Evolutionary conservation across 345 rosid genomes (phyloP).

Genomic region (Populus alba): DNA sequence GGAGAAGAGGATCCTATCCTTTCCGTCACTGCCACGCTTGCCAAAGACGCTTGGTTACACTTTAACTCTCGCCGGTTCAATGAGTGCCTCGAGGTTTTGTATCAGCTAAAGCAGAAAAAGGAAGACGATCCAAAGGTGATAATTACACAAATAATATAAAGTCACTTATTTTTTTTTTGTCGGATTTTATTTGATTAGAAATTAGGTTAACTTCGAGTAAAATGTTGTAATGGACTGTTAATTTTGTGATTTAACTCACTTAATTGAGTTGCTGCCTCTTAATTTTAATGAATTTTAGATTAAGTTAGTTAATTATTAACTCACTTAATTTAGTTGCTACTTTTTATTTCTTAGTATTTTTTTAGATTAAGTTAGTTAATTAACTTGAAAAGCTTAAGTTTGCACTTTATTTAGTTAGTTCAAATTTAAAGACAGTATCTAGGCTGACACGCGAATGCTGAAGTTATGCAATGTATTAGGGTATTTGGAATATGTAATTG

Average conservation of each 20-base stretch:
- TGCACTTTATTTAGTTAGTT: not conserved
- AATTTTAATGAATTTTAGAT: not conserved
- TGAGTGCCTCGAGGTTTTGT: constrained; percentile 67
- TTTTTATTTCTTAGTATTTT: not conserved
- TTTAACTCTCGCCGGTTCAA: constrained; percentile 68
- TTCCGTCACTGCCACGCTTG: constrained; percentile 42
- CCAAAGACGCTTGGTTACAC: constrained; percentile 65
- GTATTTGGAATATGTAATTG: not conserved
- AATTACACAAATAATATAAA: not conserved
- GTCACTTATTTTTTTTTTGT: not conserved
- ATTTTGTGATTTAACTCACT: not conserved
- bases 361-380: not conserved
- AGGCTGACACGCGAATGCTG: not conserved
- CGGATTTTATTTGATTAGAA: not conserved
- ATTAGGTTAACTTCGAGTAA: not conserved
- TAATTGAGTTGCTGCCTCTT: not conserved
- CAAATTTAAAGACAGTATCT: not conserved
- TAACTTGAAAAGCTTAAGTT: not conserved
- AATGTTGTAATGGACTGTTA: not conserved
- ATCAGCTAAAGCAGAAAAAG: constrained; percentile 62
- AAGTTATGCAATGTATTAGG: not conserved
- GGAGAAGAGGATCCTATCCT: constrained; percentile 26
- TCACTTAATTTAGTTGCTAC: not conserved
- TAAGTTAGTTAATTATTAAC: not conserved
- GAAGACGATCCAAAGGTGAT: constrained; percentile 78